Percentiles rank a stretch among this genome's conserved stretches.
Evolutionary conservation across 2,329 filamentous ascomycete species (phyloP).

Genomic region (Aspergillus ustus): DNA sequence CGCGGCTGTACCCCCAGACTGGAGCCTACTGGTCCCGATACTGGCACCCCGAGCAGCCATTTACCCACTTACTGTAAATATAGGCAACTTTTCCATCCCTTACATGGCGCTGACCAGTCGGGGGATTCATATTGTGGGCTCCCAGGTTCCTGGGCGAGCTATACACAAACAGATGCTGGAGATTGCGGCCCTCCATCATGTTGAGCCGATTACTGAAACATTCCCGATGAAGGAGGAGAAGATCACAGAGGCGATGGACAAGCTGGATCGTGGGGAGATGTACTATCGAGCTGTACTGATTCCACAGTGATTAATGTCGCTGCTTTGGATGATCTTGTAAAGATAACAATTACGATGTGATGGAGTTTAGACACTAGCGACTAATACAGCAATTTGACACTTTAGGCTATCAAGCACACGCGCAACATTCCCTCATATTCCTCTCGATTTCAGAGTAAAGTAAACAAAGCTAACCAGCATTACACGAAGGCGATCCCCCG

Average conservation of each 20-base stretch:
- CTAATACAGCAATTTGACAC: not conserved
- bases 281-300: slow-evolving; percentile 23
- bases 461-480: not conserved
- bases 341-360: no score
- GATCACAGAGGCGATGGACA: slow-evolving; percentile 18
- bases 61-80: slow-evolving; percentile 37
- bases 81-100: slow-evolving; percentile 32
- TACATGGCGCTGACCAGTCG: slow-evolving; percentile 28
- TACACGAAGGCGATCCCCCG: not conserved
- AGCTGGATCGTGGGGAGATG: slow-evolving; percentile 19
- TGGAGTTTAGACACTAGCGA: no score
- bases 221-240: slow-evolving; percentile 25
- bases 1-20: slow-evolving; percentile 38
- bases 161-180: slow-evolving; percentile 21
- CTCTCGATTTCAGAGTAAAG: no score
- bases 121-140: slow-evolving; percentile 28
- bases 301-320: not conserved
- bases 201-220: slow-evolving; percentile 24
- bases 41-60: slow-evolving; percentile 36
- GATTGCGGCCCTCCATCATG: slow-evolving; percentile 23
- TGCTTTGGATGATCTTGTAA: no score
- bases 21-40: slow-evolving; percentile 35
- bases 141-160: slow-evolving; percentile 20
- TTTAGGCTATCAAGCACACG: no score
- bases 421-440: no score